A percentile compares a stretch with the other conserved stretches of the same genome.
Conservation (phyloP, 805 yeast genomes). For the Saturnispora bothae region DNA sequence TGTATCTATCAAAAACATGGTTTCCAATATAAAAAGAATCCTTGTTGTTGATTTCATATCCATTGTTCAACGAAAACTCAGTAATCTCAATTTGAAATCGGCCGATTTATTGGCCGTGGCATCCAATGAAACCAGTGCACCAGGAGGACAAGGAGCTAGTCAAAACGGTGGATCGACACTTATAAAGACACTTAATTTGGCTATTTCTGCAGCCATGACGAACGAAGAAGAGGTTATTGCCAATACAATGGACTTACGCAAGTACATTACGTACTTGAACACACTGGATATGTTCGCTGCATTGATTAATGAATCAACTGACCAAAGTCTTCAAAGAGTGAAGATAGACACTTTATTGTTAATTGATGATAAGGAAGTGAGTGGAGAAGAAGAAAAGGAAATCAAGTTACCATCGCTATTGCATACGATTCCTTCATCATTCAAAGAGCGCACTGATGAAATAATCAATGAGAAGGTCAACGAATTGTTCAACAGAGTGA, state of each 20-base stretch:
- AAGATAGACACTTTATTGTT: slow-evolving; percentile 22
- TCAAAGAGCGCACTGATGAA: slow-evolving; percentile 7
- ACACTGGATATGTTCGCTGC: slow-evolving; percentile 54
- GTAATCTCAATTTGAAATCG: slow-evolving; percentile 33
- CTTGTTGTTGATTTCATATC: slow-evolving; percentile 55
- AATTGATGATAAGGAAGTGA: slow-evolving; percentile 25
- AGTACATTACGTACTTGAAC: slow-evolving; percentile 60
- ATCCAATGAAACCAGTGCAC: slow-evolving; percentile 14
- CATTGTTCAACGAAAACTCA: slow-evolving; percentile 39
- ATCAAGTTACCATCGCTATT: slow-evolving; percentile 11
- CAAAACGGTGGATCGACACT: slow-evolving; percentile 24
- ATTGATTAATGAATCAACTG: slow-evolving; percentile 45
- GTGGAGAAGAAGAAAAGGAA: slow-evolving; percentile 16
- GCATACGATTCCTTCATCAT: slow-evolving; percentile 6
- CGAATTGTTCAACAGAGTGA: slow-evolving; percentile 28
- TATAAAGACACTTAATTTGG: slow-evolving; percentile 30
- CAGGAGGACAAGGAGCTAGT: slow-evolving; percentile 21
- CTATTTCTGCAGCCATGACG: slow-evolving; percentile 26
- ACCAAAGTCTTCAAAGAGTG: slow-evolving; percentile 27
- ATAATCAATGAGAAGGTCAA: slow-evolving; percentile 35
- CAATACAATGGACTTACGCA: slow-evolving; percentile 28
- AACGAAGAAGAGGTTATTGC: slow-evolving; percentile 25
- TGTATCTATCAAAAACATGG: slow-evolving; percentile 41
- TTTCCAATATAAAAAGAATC: slow-evolving; percentile 45
- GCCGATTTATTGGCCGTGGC: slow-evolving; percentile 20